A percentile compares a stretch with the other conserved stretches of the same genome.
phyloP scores from a whole-genome alignment of 352 stramenopile species.

The Pythium dissotocum region DNA sequence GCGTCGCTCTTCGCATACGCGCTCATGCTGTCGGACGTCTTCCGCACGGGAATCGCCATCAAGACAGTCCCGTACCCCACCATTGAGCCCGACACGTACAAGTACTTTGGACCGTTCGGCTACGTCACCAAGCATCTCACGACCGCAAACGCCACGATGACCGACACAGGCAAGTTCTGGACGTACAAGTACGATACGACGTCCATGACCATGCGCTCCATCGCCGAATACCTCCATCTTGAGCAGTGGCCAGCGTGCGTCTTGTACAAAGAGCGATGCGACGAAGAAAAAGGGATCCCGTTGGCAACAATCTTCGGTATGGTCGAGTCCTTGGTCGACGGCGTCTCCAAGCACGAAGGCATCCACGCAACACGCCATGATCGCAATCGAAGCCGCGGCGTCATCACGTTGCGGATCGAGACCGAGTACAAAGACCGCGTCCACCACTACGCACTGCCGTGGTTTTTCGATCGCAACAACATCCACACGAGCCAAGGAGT shows the following conservation, averaged over 20 bases:
- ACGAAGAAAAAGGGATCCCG: constrained; percentile 4
- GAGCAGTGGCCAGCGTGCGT: constrained; percentile 12
- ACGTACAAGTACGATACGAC: constrained; percentile 23
- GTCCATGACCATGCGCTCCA: constrained; percentile 8
- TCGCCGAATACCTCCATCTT: background rate
- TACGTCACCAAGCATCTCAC: constrained; percentile 11
- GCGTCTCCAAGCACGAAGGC: background rate
- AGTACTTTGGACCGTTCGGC: constrained; percentile 12
- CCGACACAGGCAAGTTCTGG: background rate
- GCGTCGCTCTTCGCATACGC: background rate
- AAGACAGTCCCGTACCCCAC: background rate
- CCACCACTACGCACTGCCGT: constrained; percentile 41
- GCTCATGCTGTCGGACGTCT: background rate
- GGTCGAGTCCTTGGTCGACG: constrained; percentile 7
- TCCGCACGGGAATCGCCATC: background rate
- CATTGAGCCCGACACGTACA: constrained; percentile 7
- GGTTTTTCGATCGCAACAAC: constrained; percentile 32
- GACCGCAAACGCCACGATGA: background rate
- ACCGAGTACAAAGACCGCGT: constrained; percentile 37
- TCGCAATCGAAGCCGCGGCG: background rate
- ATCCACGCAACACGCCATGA: background rate
- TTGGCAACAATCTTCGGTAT: constrained; percentile 6
- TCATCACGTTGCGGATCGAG: constrained; percentile 16
- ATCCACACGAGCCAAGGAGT: constrained; percentile 39
- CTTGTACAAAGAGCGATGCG: constrained; percentile 5